phyloP scores from a whole-genome alignment of 805 yeast species.

The Candida hungchunana region DNA sequence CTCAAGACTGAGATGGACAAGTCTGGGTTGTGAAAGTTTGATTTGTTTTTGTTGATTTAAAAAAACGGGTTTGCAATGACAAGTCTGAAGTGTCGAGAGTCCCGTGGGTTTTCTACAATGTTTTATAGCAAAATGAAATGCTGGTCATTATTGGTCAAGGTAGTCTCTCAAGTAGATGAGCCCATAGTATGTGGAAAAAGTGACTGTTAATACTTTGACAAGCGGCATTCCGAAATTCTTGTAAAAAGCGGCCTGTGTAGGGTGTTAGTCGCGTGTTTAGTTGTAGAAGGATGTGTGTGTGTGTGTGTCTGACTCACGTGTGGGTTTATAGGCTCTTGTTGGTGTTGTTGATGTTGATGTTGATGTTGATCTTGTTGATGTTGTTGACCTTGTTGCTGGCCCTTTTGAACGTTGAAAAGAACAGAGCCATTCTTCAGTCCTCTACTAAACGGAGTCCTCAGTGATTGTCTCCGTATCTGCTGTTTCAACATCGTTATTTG shows the following conservation, averaged over 20 bases:
- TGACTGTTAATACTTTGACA: constrained; percentile 38
- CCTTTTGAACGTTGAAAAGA: constrained; percentile 2
- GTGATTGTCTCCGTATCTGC: background rate
- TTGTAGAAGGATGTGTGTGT: background rate
- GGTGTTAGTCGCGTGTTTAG: background rate
- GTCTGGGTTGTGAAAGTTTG: constrained; percentile 16
- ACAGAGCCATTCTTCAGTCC: background rate
- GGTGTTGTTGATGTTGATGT: no score
- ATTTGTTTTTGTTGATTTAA: no score
- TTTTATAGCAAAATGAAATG: constrained; percentile 25
- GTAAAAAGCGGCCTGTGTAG: constrained; percentile 34
- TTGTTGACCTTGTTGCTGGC: background rate
- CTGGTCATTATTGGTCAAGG: constrained; percentile 29
- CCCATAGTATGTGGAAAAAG: constrained; percentile 44
- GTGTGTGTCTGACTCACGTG: constrained; percentile 18
- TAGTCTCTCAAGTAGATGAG: constrained; percentile 42
- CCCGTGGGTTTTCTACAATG: no score
- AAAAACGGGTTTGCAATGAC: background rate
- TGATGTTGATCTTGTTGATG: background rate
- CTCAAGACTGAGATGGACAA: constrained; percentile 34
- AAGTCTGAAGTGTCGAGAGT: constrained; percentile 10
- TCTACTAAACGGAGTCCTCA: background rate
- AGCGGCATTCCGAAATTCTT: constrained; percentile 44
- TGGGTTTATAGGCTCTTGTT: constrained; percentile 5
- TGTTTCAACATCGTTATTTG: constrained; percentile 1